phyloP scores from a whole-genome alignment of 2,329 filamentous ascomycete genomes.

The Westerdykella ornata region DNA sequence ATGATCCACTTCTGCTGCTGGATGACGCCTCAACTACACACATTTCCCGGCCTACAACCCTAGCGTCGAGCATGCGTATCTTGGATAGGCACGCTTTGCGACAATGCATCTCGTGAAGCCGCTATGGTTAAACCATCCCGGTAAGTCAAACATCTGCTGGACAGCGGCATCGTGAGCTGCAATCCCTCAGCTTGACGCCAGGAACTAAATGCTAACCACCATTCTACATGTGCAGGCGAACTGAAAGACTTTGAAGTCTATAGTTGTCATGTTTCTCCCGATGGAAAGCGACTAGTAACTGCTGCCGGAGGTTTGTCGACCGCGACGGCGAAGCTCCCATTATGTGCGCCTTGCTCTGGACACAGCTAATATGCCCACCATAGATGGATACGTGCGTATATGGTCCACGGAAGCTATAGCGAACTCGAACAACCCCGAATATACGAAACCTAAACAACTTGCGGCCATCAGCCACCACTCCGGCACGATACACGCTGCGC shows the following conservation, averaged over 20 bases:
- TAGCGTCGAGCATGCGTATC: not conserved
- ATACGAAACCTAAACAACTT: slow-evolving; percentile 78
- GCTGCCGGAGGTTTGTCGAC: slow-evolving; percentile 72
- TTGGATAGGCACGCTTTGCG: slow-evolving; percentile 14
- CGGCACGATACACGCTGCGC: slow-evolving; percentile 92
- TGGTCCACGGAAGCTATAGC: slow-evolving; percentile 96
- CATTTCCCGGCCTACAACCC: no score
- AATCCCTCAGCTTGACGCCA: not conserved
- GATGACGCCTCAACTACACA: no score
- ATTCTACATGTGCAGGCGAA: slow-evolving; percentile 57
- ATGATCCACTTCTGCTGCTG: no score
- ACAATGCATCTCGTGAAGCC: slow-evolving; percentile 72
- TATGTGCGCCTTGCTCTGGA: slow-evolving; percentile 14
- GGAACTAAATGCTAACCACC: slow-evolving; percentile 10
- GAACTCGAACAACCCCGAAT: slow-evolving; percentile 65
- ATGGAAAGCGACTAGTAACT: slow-evolving; percentile 84
- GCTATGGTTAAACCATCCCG: slow-evolving; percentile 90
- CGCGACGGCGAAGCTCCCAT: slow-evolving; percentile 10
- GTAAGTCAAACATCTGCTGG: slow-evolving; percentile 44
- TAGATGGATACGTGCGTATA: slow-evolving; percentile 91
- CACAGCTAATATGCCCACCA: slow-evolving; percentile 12
- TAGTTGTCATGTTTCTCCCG: slow-evolving; percentile 93
- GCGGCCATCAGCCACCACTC: slow-evolving; percentile 98
- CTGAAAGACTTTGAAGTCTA: slow-evolving; percentile 98
- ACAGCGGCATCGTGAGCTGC: not conserved